Evolutionary conservation across 2,329 filamentous ascomycete genomes (phyloP).

Genomic region (Mycosphaerella arachidis): DNA sequence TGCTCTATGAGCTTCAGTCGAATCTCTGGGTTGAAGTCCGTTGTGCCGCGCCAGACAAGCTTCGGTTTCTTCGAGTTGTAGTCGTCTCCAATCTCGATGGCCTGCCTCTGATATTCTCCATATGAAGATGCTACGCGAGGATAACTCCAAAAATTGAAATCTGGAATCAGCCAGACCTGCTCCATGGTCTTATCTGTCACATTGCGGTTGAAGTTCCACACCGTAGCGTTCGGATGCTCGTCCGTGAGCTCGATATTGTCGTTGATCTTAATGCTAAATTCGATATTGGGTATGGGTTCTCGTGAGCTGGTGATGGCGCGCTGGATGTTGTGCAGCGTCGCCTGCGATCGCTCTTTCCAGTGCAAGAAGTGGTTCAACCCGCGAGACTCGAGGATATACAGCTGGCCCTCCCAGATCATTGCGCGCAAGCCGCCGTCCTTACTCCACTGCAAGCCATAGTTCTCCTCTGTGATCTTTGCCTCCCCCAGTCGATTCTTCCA

Average conservation of each 20-base stretch:
- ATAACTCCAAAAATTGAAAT: constrained; percentile 53
- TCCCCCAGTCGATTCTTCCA: constrained; percentile 20
- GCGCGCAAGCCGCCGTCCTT: constrained; percentile 32
- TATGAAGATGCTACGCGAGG: constrained; percentile 29
- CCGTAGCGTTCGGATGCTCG: constrained; percentile 29
- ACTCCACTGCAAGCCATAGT: constrained; percentile 30
- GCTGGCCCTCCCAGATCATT: constrained; percentile 36
- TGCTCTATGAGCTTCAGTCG: constrained; percentile 31
- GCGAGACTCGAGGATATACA: constrained; percentile 35
- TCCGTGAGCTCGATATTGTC: constrained; percentile 39
- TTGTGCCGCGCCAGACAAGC: constrained; percentile 47
- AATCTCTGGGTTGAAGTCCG: constrained; percentile 30
- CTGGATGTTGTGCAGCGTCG: constrained; percentile 46
- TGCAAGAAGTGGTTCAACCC: constrained; percentile 29
- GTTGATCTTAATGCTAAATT: constrained; percentile 48
- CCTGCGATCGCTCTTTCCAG: constrained; percentile 32
- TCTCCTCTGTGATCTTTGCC: constrained; percentile 26
- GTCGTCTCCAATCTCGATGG: constrained; percentile 22
- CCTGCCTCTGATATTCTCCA: constrained; percentile 23
- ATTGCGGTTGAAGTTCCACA: constrained; percentile 40
- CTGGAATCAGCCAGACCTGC: constrained; percentile 48
- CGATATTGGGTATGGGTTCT: constrained; percentile 43
- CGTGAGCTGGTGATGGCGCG: constrained; percentile 44
- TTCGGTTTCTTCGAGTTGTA: constrained; percentile 42
- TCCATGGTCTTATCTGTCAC: constrained; percentile 31